Evolutionary conservation across 2,329 filamentous ascomycete species (phyloP), one percentile per base, ranked within the genome.

Genomic region (Talaromyces sp.): DNA sequence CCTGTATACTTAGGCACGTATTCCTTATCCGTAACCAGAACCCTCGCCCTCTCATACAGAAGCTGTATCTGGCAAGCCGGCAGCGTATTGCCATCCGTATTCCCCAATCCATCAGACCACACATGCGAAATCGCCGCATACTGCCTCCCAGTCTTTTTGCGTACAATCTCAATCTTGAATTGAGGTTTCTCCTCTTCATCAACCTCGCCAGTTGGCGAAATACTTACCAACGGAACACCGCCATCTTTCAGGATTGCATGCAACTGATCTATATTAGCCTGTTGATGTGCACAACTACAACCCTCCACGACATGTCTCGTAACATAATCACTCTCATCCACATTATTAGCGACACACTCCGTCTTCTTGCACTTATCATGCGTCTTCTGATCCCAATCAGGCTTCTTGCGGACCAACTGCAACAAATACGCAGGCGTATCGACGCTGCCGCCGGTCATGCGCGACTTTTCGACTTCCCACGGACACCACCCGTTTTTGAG

Each of bases 301-400:
- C 54, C 53, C 19, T 63, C 66, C 8, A 47, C 34, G 1, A 63
- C 40, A 38, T 67, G 66, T 36, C 66, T 47, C 4, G 64, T 67
- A 11, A 64, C 43, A 40, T 67, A 67, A 11, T 67, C 45, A 25
- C 64, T 63, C 43, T 67, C 66, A 38, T 67, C 54, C 22, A 67
- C n/a, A 43, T 67, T 67, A 31, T 67, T 66, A 1, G 64, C 66
- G 25, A 66, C 43, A n/a, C 66, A 67, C 38, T 66, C 64, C 6
- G 64, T 66, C 27, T 60, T 47, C 17, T 25, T 54, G 54, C 59
- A 61, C 6, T 34, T n/a, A 13, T 49, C 40, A 29, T 61, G 59
- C 13, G 59, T 51, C 59, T 51, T 51, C 13, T 11, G 51, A 38
- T 61, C 59, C 59, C 66, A 67, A 11, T 10, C 40, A n/a, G 65